Conservation (phyloP, 306 rosid genomes). For the Hylodesmum podocarpum region DNA sequence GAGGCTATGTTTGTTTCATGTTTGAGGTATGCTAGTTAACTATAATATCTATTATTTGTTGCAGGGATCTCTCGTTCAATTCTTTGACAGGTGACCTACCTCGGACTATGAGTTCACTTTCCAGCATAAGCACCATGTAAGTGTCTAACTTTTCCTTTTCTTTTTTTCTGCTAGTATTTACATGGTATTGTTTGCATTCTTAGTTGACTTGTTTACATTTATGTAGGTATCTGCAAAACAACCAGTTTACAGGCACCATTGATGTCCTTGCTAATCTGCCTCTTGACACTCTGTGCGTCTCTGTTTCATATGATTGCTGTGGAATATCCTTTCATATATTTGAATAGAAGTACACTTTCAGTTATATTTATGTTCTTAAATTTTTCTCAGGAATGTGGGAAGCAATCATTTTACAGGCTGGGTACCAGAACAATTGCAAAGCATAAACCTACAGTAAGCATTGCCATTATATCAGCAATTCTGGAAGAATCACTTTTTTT, state of each 20-base stretch:
- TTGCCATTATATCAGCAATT: slow-evolving; percentile 20
- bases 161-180: slow-evolving; percentile 7
- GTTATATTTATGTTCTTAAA: slow-evolving; percentile 17
- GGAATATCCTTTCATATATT: slow-evolving; percentile 22
- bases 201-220: slow-evolving; percentile 30
- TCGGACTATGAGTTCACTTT: slow-evolving; percentile 73
- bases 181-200: slow-evolving; percentile 30
- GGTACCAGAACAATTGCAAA: slow-evolving; percentile 76
- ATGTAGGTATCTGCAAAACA: slow-evolving; percentile 79
- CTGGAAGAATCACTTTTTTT: neutral
- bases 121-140: slow-evolving; percentile 69
- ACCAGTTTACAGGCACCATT: slow-evolving; percentile 84
- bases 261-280: slow-evolving; percentile 84
- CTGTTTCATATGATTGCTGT: slow-evolving; percentile 16
- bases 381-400: slow-evolving; percentile 70
- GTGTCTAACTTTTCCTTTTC: slow-evolving; percentile 13
- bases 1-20: slow-evolving; percentile 13
- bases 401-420: slow-evolving; percentile 88
- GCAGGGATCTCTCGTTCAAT: slow-evolving; percentile 96
- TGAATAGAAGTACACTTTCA: neutral
- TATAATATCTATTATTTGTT: slow-evolving; percentile 32
- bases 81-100: slow-evolving; percentile 75
- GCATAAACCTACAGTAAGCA: slow-evolving; percentile 76
- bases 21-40: slow-evolving; percentile 8
- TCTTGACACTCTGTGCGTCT: slow-evolving; percentile 68